Evolutionary conservation across 208 protist species (phyloP), one percentile per base, ranked within the genome.

Genomic region (Naegleria gruberi): DNA sequence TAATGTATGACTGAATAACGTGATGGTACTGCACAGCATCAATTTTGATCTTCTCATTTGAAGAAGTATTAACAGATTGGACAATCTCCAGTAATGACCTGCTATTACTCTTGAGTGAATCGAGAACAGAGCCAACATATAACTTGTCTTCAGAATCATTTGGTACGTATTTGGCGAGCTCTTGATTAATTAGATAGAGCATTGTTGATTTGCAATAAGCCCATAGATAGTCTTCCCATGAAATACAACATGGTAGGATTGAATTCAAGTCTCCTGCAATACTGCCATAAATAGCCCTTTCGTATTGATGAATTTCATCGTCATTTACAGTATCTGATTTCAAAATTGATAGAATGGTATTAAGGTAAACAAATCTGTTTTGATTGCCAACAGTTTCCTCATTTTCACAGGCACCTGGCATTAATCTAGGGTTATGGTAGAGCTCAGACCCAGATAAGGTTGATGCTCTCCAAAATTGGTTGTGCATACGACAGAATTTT

Each of bases 401-500:
- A 8, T 77, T 37, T 37, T 37, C 30, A 37, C 8, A 7, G 26
- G 26, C 65, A 5, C n/a, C 34, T 37, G 65, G 34, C 12, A 77
- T 12, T 77, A 77, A 37, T 77, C 30, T 77, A 37, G 65, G 65
- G 26, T 77, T 77, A 77, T 77, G 65, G 30, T 77, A 77, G 30
- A 37, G 23, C 4, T 44, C 19, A 10, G 41, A 43, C 7, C 17
- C 37, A 42, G 82, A 15, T 12, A 85, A 12, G 1, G 82, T 85
- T 45, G 82, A 40, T 45, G 82, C 82, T 85, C 82, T 85, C 42
- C 41, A 85, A 85, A 85, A 85, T 85, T 85, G 82, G 0, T 85
- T 30, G 10, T 44, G 19, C 17, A 34, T 85, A 23, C 82, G 7
- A 45, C 82, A 85, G 34, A 46, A 85, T n/a, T 30, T 40, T 46